Evolutionary conservation across 2,329 filamentous ascomycete genomes (phyloP).

Genomic region (Fusarium kyushuense): DNA sequence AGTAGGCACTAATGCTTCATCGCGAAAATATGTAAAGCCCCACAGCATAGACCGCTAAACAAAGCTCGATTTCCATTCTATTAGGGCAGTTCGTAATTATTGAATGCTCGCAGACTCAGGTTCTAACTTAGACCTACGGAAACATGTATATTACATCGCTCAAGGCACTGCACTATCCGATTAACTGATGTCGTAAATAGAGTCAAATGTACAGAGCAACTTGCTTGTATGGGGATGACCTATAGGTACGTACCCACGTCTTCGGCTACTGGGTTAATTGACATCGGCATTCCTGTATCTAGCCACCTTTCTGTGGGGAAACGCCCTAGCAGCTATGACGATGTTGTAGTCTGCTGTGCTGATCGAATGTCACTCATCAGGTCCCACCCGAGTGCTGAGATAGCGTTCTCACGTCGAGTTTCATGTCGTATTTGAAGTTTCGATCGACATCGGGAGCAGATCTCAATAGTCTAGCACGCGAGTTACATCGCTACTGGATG

Average conservation of each 20-base stretch:
- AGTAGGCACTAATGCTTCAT: neutral
- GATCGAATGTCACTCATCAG: conserved; percentile 14
- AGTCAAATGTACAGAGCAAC: neutral
- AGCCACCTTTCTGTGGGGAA: conserved; percentile 35
- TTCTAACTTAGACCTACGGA: neutral
- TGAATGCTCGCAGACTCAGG: neutral
- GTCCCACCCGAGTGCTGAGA: neutral
- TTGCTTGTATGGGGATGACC: neutral
- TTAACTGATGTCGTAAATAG: neutral
- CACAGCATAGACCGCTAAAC: neutral
- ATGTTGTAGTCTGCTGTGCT: conserved; percentile 3
- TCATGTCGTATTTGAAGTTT: conserved; percentile 20
- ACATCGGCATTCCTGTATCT: conserved; percentile 36
- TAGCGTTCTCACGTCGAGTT: conserved; percentile 11
- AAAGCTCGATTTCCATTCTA: neutral
- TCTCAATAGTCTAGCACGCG: neutral
- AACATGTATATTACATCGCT: neutral
- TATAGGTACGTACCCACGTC: neutral
- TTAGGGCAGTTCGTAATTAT: conserved; percentile 33
- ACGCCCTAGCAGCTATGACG: conserved; percentile 17
- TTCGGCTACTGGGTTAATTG: neutral
- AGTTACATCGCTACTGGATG: neutral
- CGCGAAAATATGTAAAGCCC: neutral
- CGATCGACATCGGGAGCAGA: conserved; percentile 19
- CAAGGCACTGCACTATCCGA: neutral